Conservation (phyloP, 495 filamentous ascomycete genomes). For the Tuber brumale region DNA sequence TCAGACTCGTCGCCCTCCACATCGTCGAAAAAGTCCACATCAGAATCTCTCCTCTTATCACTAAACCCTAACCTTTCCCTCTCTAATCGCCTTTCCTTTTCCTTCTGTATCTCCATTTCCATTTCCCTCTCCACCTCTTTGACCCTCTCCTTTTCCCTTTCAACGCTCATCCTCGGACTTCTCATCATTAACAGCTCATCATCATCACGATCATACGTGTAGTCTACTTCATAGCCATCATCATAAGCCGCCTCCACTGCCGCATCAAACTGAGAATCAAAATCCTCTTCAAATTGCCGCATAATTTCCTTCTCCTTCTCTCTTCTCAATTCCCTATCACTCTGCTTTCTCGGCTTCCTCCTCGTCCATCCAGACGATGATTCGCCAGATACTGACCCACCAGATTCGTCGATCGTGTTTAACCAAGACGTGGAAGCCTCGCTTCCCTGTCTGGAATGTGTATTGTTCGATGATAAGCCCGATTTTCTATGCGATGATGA, state of each 20-base stretch:
- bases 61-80: conserved; percentile 42
- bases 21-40: conserved; percentile 41
- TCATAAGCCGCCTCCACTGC: conserved; percentile 95
- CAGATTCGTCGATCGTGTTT: conserved; percentile 94
- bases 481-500: conserved; percentile 33
- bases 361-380: conserved; percentile 37
- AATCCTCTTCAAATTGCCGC: conserved; percentile 70
- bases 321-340: conserved; percentile 28
- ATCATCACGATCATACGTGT: conserved; percentile 42
- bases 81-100: conserved; percentile 46
- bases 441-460: conserved; percentile 55
- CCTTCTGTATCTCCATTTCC: conserved; percentile 53
- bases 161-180: conserved; percentile 59
- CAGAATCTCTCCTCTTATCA: conserved; percentile 27
- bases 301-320: conserved; percentile 27
- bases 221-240: conserved; percentile 73
- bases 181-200: conserved; percentile 51
- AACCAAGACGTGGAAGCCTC: conserved; percentile 86
- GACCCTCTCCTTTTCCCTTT: conserved; percentile 70
- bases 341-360: conserved; percentile 29
- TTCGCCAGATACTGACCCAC: conserved; percentile 53
- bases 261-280: conserved; percentile 89
- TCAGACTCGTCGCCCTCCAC: conserved; percentile 51
- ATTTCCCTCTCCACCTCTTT: conserved; percentile 73
- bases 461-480: conserved; percentile 33